These are phyloP conservation scores for Ustilago xerochloae DNA, from an alignment of 1,284 basidiomycete genomes.

Conservation along the genomic window DNA sequence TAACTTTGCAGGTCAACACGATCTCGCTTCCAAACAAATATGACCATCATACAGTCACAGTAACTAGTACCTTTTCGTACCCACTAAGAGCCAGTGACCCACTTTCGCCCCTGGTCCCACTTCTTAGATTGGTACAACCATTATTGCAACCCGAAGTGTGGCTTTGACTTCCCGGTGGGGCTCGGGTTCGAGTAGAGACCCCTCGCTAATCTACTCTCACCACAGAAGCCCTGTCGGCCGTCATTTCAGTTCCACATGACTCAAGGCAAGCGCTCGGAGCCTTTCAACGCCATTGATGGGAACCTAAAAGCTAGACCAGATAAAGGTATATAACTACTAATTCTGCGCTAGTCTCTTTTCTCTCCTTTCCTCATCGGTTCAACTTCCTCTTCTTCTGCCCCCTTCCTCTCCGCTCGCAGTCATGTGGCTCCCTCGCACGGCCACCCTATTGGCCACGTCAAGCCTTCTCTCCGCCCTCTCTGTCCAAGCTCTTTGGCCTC, in stretches of 20 bases:
- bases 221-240: too few relatives aligned
- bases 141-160: too few relatives aligned
- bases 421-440: slow-evolving; percentile 19
- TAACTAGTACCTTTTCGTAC: background rate
- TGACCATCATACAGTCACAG: too few relatives aligned
- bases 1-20: background rate
- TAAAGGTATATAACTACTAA: background rate
- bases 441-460: slow-evolving; percentile 12
- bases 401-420: background rate
- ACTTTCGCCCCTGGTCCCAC: too few relatives aligned
- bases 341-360: background rate
- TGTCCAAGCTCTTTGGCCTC: slow-evolving; percentile 44
- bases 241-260: too few relatives aligned
- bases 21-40: background rate
- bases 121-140: too few relatives aligned
- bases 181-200: too few relatives aligned
- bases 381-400: background rate
- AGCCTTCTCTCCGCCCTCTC: slow-evolving; percentile 21
- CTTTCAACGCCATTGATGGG: too few relatives aligned
- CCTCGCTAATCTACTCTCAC: too few relatives aligned
- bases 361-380: background rate
- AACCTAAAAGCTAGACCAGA: background rate
- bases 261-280: too few relatives aligned
- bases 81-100: background rate
- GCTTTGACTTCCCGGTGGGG: too few relatives aligned